Base-by-base conservation (phyloP, 129 eudicot genomes). In the Chrysanthemum makinoi region DNA sequence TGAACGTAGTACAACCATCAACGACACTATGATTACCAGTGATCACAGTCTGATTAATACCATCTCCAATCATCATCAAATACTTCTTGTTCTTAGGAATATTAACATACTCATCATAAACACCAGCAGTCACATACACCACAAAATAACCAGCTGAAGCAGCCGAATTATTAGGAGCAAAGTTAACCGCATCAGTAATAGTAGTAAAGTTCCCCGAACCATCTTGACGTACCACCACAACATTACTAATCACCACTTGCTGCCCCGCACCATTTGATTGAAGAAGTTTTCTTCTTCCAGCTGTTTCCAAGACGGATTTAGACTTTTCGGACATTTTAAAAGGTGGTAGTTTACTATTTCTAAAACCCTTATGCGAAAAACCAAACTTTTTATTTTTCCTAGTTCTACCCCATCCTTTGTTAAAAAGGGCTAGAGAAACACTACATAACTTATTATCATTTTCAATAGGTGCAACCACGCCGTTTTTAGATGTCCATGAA, bases 41-140 rank as follows among this genome's bases (percentile, higher is more conserved):
- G 65, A 89, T 82, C 30, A 89, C 78, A 2, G 88, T 89, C 60
- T 46, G 72, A 69, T 89, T 84, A 28, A 89, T 89, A 5, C 96
- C 96, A 65, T 82, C 96, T 16, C 96, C 92, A 52, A 89, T 62
- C 83, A 89, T 82, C 96, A 84, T 89, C 73, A 86, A 10, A 52
- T 82, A 67, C 84, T 62, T 84, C 70, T 89, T 86, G 14, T 83
- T 81, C 28, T 79, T 82, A 0, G 80, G 70, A 52, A 89, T 76
- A 22, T 72, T 35, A 15, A 84, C 81, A 39, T 86, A 86, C 79
- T 89, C 96, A 13, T 84, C 83, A 75, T 86, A 89, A 59, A 79
- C 75, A 14, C 90, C 96, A 0, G 80, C 82, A 1, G 28, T 69
- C 26, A 83, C 87, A 62, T 73, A 77, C 20, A 86, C 70, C 63